Evolutionary conservation across 179 eudicot species (phyloP), one percentile per base, ranked within the genome.

Genomic region (Silene noctiflora): DNA sequence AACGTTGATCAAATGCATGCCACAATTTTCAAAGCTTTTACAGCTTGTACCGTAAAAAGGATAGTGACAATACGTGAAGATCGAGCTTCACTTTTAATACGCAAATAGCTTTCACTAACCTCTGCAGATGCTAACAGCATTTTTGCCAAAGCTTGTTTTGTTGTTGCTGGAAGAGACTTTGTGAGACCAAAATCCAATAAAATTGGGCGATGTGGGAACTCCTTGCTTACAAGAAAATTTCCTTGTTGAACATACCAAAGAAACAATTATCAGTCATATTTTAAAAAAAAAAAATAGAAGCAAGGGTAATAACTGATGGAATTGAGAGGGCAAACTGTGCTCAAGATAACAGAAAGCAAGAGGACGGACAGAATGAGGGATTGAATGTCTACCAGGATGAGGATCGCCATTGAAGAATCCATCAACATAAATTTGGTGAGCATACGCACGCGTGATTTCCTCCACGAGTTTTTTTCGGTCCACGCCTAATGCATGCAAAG

Each of bases 401-500:
- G 99, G 99, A 79, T 93, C 99, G 7, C 99, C 99, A 80, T 95
- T 95, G 79, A 95, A 95, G 77, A 95, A 89, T 39, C 99, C 99
- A 87, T 93, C 99, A 71, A 95, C 88, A 83, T 95, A 95, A 31
- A 95, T 95, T 85, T 95, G 99, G 86, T 95, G 99, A 33, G 98
- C 97, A 84, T 91, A 95, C 14, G 99, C 97, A 72, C 98, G 96
- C 3, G 97, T 95, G 22, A 95, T 95, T 83, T 95, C 99, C 82
- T 95, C 98, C 79, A 93, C 97, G 76, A 95, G 96, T 77, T 86
- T 93, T 81, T 91, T 92, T 81, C 82, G 90, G 85, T 95, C 91
- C 70, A 93, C 91, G 44, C 97, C 97, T 61, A 91, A 71, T 77
- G 88, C 91, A 74, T 93, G 88, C 76, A 95, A 84, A 73, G 98